These are phyloP conservation scores for Aspergillus aculeatus DNA, from an alignment of 2,329 filamentous ascomycete species.

Conservation along the genomic window DNA sequence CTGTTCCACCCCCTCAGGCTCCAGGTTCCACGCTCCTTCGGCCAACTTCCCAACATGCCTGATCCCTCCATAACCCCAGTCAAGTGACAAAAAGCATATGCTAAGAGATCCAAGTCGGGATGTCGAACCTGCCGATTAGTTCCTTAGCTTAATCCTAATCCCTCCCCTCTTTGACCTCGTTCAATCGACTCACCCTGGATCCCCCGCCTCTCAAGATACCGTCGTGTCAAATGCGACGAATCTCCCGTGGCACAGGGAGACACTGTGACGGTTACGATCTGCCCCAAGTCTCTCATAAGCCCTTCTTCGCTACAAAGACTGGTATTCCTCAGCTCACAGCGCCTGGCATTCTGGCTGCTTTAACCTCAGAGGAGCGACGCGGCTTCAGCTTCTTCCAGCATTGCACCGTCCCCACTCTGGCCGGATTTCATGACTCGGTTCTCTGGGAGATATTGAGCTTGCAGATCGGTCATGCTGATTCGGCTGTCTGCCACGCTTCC, in stretches of 20 bases:
- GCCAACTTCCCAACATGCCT: no score
- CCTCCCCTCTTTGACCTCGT: neutral
- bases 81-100: neutral
- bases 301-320: neutral
- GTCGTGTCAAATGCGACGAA: constrained; percentile 4
- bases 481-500: constrained; percentile 6
- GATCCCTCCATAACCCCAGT: neutral
- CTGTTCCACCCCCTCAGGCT: no score
- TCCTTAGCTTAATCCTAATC: neutral
- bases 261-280: constrained; percentile 4
- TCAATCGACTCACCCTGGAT: neutral
- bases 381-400: constrained; percentile 8
- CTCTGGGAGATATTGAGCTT: constrained; percentile 2
- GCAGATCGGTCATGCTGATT: constrained; percentile 3
- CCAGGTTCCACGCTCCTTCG: no score
- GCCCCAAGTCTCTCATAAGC: neutral
- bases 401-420: neutral
- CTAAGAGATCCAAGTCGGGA: constrained; percentile 1
- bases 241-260: neutral
- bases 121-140: constrained; percentile 12
- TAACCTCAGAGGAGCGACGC: constrained; percentile 6
- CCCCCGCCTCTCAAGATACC: neutral
- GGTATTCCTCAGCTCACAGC: neutral
- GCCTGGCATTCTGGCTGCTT: neutral
- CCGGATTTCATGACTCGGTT: neutral